phyloP scores from a whole-genome alignment of 345 rosid genomes.

The Hibiscus trionum region DNA sequence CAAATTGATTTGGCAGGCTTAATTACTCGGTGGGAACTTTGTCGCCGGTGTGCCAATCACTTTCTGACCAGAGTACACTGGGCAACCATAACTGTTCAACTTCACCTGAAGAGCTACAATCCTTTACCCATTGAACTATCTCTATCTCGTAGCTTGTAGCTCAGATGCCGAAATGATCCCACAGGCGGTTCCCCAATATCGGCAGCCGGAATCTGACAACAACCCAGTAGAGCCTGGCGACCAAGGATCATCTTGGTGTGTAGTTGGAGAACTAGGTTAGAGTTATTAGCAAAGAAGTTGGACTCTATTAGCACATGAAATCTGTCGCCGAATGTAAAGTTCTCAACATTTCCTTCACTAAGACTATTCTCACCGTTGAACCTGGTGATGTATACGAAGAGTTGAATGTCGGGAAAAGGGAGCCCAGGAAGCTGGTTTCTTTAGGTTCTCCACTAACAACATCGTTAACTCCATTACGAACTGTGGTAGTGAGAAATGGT shows the following conservation, averaged over 20 bases:
- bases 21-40: background rate
- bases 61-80: background rate
- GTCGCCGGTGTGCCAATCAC: constrained; percentile 30
- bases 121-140: constrained; percentile 25
- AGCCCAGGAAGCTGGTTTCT: constrained; percentile 13
- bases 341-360: constrained; percentile 27
- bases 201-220: background rate
- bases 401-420: constrained; percentile 16
- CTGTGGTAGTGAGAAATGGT: background rate
- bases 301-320: constrained; percentile 21
- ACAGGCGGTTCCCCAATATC: constrained; percentile 23
- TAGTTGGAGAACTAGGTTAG: constrained; percentile 22
- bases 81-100: constrained; percentile 8
- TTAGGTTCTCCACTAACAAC: constrained; percentile 38
- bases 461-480: constrained; percentile 31
- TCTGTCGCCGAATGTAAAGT: constrained; percentile 36
- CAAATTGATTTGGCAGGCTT: background rate
- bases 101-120: constrained; percentile 31
- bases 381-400: constrained; percentile 27
- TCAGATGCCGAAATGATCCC: constrained; percentile 23
- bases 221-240: too few species aligned
- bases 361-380: constrained; percentile 14
- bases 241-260: constrained; percentile 1
- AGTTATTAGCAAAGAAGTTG: constrained; percentile 21
- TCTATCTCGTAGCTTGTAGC: constrained; percentile 34